These are phyloP conservation scores for Phytopythium litorale DNA, from an alignment of 352 stramenopile species.

Conservation along the genomic window DNA sequence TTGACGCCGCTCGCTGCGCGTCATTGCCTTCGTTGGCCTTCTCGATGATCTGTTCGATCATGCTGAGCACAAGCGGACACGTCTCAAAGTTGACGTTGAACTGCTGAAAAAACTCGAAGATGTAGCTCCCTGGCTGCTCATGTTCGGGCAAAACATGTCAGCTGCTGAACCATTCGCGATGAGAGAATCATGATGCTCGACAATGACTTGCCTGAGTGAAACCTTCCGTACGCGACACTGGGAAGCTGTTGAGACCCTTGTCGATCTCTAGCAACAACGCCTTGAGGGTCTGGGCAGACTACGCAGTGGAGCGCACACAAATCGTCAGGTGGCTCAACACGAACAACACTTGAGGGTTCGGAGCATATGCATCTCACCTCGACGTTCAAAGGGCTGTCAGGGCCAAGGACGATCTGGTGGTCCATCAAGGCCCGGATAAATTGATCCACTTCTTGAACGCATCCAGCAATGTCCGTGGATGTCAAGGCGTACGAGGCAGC, in stretches of 20 bases:
- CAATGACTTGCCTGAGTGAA: constrained; percentile 69
- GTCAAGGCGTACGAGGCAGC: constrained; percentile 96
- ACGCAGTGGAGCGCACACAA: not conserved
- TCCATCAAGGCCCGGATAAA: constrained; percentile 69
- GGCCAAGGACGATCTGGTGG: constrained; percentile 46
- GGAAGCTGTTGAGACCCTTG: constrained; percentile 75
- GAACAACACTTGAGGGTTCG: no score
- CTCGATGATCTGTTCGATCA: constrained; percentile 89
- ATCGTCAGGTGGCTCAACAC: not conserved
- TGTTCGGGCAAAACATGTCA: not conserved
- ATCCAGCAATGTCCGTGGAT: constrained; percentile 91
- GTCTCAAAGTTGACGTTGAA: constrained; percentile 90
- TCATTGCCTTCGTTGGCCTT: constrained; percentile 70
- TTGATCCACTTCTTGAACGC: constrained; percentile 91
- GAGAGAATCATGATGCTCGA: not conserved
- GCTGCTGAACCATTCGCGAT: not conserved
- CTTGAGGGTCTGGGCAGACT: constrained; percentile 80
- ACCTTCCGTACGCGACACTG: constrained; percentile 59
- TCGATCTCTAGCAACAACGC: constrained; percentile 84
- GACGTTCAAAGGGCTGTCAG: constrained; percentile 46
- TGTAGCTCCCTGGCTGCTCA: constrained; percentile 72
- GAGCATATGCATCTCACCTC: constrained; percentile 31
- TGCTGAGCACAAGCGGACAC: constrained; percentile 78
- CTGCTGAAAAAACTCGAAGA: constrained; percentile 90
- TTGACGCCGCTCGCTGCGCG: constrained; percentile 57